Conservation (phyloP, 345 rosid genomes). For the Diplotaxis tenuifolia region DNA sequence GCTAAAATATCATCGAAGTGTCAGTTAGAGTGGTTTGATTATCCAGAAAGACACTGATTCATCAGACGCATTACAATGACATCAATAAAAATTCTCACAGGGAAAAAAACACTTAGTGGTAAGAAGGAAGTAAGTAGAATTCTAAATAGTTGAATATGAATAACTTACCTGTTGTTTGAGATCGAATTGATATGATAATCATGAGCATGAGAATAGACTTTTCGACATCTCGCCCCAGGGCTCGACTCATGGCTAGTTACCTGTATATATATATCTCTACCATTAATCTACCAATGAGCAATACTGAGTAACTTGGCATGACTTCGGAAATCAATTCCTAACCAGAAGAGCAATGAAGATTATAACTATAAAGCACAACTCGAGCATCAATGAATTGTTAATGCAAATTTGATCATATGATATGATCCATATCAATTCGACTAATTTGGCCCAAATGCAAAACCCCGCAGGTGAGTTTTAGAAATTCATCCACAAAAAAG, state of each 20-base stretch:
- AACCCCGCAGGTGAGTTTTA: neutral
- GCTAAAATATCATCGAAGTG: neutral
- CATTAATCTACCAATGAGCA: slow-evolving; percentile 26
- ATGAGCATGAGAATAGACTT: slow-evolving; percentile 98
- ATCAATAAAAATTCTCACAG: too few species aligned
- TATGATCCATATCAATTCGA: too few species aligned
- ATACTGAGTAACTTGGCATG: neutral
- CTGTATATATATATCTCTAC: slow-evolving; percentile 47
- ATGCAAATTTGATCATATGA: too few species aligned
- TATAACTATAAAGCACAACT: too few species aligned
- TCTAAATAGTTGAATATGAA: neutral
- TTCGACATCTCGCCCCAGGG: slow-evolving; percentile 87
- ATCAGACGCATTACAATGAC: too few species aligned
- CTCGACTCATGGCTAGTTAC: slow-evolving; percentile 81
- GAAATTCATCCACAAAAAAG: slow-evolving; percentile 3
- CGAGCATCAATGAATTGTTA: too few species aligned
- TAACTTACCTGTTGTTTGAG: slow-evolving; percentile 79
- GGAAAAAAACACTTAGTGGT: neutral
- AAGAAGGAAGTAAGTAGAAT: neutral
- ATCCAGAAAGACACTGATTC: too few species aligned
- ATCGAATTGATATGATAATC: slow-evolving; percentile 99
- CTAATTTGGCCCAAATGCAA: too few species aligned
- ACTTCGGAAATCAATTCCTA: neutral
- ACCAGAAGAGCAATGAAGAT: too few species aligned
- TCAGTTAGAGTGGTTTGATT: too few species aligned